phyloP scores from a whole-genome alignment of 129 eudicot species.

The Pulicaria dysenterica region DNA sequence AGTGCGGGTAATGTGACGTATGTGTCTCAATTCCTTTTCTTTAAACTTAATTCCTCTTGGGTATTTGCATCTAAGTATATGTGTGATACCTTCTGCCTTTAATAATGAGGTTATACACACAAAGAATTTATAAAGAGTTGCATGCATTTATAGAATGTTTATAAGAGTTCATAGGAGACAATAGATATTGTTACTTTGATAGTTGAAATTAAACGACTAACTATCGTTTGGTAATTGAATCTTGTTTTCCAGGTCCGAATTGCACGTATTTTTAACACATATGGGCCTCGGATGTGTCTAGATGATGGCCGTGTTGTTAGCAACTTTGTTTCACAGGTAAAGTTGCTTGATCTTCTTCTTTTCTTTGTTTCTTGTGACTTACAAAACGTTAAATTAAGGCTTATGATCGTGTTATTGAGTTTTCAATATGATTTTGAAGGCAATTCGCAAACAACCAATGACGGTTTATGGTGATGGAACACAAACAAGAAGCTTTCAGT shows the following conservation, averaged over 20 bases:
- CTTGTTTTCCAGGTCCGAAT: conserved; percentile 55
- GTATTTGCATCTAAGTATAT: background rate
- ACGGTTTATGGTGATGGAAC: conserved; percentile 82
- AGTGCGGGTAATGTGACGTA: background rate
- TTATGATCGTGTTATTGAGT: conserved; percentile 19
- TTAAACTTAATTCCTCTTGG: too few relatives aligned
- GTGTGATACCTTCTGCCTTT: background rate
- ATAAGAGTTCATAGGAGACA: background rate
- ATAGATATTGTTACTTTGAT: background rate
- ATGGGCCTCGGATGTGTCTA: conserved; percentile 85
- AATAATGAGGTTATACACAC: background rate
- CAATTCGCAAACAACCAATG: conserved; percentile 76
- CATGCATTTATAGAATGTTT: background rate
- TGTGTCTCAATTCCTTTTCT: background rate
- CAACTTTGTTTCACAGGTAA: conserved; percentile 86
- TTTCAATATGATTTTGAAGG: conserved; percentile 40
- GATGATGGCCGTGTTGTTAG: conserved; percentile 91
- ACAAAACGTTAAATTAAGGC: background rate
- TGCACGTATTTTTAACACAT: conserved; percentile 78
- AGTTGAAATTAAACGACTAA: background rate
- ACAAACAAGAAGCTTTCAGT: conserved; percentile 81
- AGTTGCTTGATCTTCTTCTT: background rate
- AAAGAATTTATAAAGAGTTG: background rate
- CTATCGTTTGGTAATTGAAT: conserved; percentile 6
- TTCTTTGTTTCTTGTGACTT: background rate